Conservation (phyloP, 78 protist species). For the Dictyostelium citrinum region DNA sequence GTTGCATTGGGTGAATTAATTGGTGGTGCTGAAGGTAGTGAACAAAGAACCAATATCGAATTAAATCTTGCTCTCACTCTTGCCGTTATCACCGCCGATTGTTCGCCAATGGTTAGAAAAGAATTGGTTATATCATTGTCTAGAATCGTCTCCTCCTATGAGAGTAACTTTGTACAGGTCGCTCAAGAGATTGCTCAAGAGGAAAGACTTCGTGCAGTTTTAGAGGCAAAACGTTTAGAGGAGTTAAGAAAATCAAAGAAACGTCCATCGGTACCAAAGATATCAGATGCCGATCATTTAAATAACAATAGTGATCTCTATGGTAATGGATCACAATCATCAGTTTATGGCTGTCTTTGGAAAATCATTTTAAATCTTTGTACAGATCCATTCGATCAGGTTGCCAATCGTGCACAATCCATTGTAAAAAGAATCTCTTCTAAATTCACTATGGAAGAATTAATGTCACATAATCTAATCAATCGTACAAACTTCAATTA, state of each 20-base stretch:
- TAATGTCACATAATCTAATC: constrained; percentile 5
- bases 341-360: constrained; percentile 73
- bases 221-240: constrained; percentile 41
- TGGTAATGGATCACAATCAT: constrained; percentile 10
- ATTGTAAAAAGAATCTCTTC: constrained; percentile 39
- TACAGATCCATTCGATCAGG: constrained; percentile 64
- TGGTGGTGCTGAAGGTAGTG: constrained; percentile 76
- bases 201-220: constrained; percentile 20
- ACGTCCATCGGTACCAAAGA: not conserved
- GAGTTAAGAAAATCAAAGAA: constrained; percentile 36
- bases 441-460: constrained; percentile 35
- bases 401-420: constrained; percentile 41
- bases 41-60: constrained; percentile 67
- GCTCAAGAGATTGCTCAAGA: constrained; percentile 75
- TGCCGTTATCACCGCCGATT: constrained; percentile 74
- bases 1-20: constrained; percentile 83
- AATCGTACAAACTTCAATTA: not conserved
- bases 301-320: not conserved
- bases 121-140: constrained; percentile 78
- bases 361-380: constrained; percentile 74
- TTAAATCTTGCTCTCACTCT: constrained; percentile 62
- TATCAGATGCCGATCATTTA: not conserved
- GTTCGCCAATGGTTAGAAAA: constrained; percentile 83
- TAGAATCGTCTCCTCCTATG: constrained; percentile 45
- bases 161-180: constrained; percentile 53